A percentile compares a stretch with the other conserved stretches of the same genome.
These are phyloP conservation scores for Fusarium metavorans DNA, from an alignment of 2,329 filamentous ascomycete genomes.

Conservation along the genomic window DNA sequence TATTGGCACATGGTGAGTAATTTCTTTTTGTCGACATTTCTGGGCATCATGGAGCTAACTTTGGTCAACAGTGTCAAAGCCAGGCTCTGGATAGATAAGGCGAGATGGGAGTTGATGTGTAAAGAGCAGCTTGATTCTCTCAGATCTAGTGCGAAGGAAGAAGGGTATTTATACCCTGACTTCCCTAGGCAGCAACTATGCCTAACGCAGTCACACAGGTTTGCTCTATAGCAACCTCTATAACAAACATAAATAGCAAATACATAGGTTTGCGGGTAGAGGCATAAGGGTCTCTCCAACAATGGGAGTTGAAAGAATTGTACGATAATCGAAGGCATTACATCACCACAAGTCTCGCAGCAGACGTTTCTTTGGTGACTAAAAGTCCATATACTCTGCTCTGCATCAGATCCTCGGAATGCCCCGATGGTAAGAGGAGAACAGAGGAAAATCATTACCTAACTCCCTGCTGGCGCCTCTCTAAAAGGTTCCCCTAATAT, in stretches of 20 bases:
- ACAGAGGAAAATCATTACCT: slow-evolving; percentile 8
- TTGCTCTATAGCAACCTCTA: too few relatives aligned
- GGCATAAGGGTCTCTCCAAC: too few relatives aligned
- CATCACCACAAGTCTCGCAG: not conserved
- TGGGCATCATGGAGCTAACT: slow-evolving; percentile 35
- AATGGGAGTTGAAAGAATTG: not conserved
- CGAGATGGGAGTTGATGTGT: not conserved
- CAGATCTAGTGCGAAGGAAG: too few relatives aligned
- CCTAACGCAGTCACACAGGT: too few relatives aligned
- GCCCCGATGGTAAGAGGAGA: not conserved
- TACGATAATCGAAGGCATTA: not conserved
- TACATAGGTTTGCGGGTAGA: too few relatives aligned
- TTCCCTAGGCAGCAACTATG: too few relatives aligned
- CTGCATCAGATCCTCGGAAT: slow-evolving; percentile 16
- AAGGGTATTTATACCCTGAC: too few relatives aligned
- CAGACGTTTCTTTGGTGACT: not conserved
- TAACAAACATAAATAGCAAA: too few relatives aligned
- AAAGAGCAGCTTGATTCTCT: too few relatives aligned
- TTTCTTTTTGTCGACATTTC: not conserved
- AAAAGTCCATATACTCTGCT: slow-evolving; percentile 16
- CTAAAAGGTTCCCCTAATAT: not conserved
- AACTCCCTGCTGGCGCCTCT: slow-evolving; percentile 20
- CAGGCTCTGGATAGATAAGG: slow-evolving; percentile 66
- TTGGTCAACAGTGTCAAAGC: slow-evolving; percentile 64
- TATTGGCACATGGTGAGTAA: slow-evolving; percentile 69